phyloP scores from a whole-genome alignment of 352 stramenopile species.

The Albugo candida region DNA sequence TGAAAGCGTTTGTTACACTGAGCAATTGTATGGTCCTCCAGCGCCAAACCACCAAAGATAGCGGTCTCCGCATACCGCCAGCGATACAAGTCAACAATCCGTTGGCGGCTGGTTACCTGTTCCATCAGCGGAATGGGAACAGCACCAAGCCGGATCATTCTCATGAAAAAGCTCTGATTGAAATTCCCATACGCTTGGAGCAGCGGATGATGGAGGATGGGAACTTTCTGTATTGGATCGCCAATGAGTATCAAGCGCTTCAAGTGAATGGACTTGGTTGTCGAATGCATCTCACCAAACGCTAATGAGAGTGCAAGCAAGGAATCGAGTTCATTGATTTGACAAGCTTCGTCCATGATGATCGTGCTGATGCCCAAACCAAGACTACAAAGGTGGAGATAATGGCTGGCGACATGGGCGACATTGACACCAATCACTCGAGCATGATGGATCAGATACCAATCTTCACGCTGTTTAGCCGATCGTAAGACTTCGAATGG shows the following conservation, averaged over 20 bases:
- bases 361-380: slow-evolving; percentile 71
- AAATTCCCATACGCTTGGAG: slow-evolving; percentile 82
- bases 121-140: slow-evolving; percentile 81
- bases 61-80: slow-evolving; percentile 40
- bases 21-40: no score
- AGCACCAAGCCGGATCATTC: slow-evolving; percentile 85
- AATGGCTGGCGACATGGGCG: slow-evolving; percentile 84
- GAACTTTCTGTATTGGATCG: slow-evolving; percentile 84
- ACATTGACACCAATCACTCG: slow-evolving; percentile 92
- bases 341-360: slow-evolving; percentile 90
- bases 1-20: slow-evolving; percentile 10
- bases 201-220: slow-evolving; percentile 75
- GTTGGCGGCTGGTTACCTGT: slow-evolving; percentile 75
- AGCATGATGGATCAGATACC: slow-evolving; percentile 91
- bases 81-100: slow-evolving; percentile 78
- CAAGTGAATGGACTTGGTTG: slow-evolving; percentile 20
- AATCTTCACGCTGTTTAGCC: slow-evolving; percentile 77
- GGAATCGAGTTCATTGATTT: slow-evolving; percentile 89
- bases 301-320: slow-evolving; percentile 85
- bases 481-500: slow-evolving; percentile 91
- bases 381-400: slow-evolving; percentile 71
- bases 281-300: slow-evolving; percentile 7
- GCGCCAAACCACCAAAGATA: slow-evolving; percentile 11
- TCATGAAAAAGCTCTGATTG: slow-evolving; percentile 90
- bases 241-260: slow-evolving; percentile 92